Evolutionary conservation across 2,329 filamentous ascomycete species (phyloP).

Genomic region (Hypoxylon sp.): DNA sequence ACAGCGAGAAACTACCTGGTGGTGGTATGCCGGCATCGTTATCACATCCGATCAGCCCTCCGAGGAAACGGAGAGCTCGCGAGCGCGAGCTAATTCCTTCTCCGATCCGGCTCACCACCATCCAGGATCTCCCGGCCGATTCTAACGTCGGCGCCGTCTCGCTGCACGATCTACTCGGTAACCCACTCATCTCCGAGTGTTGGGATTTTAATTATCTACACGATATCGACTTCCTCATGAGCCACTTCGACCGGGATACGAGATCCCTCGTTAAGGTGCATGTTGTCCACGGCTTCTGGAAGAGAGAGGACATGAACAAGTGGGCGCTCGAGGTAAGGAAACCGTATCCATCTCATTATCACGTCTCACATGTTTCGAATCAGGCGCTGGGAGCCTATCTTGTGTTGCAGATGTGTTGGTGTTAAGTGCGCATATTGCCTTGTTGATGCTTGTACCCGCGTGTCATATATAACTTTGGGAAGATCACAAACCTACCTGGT

Average conservation of each 20-base stretch:
- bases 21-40: conserved; percentile 48
- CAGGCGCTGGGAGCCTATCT: background rate
- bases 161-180: conserved; percentile 75
- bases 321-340: conserved; percentile 66
- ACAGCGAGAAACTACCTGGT: conserved; percentile 10
- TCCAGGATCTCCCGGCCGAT: conserved; percentile 69
- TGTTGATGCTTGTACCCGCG: background rate
- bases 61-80: conserved; percentile 50
- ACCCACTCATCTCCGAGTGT: conserved; percentile 77
- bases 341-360: background rate
- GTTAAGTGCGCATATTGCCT: background rate
- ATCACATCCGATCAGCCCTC: conserved; percentile 60
- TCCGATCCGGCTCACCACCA: conserved; percentile 77
- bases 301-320: conserved; percentile 71
- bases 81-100: conserved; percentile 59
- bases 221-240: conserved; percentile 68
- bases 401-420: background rate
- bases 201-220: conserved; percentile 79
- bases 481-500: background rate
- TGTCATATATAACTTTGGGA: background rate
- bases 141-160: conserved; percentile 74
- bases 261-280: conserved; percentile 63
- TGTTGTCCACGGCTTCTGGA: conserved; percentile 73
- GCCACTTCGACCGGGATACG: conserved; percentile 64
- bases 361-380: background rate